Evolutionary conservation across 2,329 filamentous ascomycete species (phyloP).

Genomic region (Didymella glomerata): DNA sequence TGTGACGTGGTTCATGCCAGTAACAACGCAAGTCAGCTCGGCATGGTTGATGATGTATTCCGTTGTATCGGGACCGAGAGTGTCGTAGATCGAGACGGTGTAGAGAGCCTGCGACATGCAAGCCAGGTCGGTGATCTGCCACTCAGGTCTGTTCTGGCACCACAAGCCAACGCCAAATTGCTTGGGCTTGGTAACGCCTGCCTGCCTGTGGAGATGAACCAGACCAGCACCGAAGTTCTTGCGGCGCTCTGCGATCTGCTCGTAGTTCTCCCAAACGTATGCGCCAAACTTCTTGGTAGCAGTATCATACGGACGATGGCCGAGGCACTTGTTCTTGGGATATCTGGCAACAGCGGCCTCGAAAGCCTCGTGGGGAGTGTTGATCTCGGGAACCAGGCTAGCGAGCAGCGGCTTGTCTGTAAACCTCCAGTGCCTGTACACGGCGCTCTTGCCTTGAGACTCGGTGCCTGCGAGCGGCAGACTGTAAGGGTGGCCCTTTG

Average conservation of each 20-base stretch:
- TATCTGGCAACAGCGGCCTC: constrained; percentile 68
- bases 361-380: constrained; percentile 82
- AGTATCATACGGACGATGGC: constrained; percentile 80
- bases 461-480: constrained; percentile 79
- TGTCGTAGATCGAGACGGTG: constrained; percentile 95
- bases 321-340: constrained; percentile 77
- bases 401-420: constrained; percentile 67
- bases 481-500: constrained; percentile 79
- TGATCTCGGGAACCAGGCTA: constrained; percentile 66
- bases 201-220: constrained; percentile 78
- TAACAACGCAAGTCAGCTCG: constrained; percentile 75
- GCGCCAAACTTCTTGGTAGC: constrained; percentile 75
- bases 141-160: constrained; percentile 88
- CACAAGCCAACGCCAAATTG: constrained; percentile 78
- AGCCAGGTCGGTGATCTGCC: constrained; percentile 86
- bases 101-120: constrained; percentile 87
- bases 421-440: constrained; percentile 87
- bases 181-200: constrained; percentile 70
- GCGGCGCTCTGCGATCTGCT: constrained; percentile 77
- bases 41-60: constrained; percentile 97
- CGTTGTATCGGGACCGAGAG: constrained; percentile 86
- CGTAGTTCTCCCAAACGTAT: constrained; percentile 86
- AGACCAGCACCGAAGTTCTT: constrained; percentile 87
- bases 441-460: constrained; percentile 72
- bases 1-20: constrained; percentile 82